Base-by-base conservation (phyloP, 1,284 basidiomycete genomes). In the Inonotus obliquus region DNA sequence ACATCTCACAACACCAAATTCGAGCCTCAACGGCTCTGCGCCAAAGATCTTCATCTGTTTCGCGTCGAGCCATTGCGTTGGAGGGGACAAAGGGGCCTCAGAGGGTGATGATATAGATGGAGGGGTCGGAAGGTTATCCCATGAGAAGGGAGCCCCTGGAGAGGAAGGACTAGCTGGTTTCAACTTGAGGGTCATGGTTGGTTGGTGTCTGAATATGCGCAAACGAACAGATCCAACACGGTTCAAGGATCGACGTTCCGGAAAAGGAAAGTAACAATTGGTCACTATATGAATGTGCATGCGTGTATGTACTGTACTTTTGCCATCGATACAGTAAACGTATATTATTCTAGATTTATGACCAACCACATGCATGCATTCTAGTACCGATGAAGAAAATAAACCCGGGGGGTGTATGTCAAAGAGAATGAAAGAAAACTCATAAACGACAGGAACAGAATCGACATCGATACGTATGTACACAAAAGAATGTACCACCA, bases 1-100 rank as follows among this genome's bases (percentile, higher is more conserved):
- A 74, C 93, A 96, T 63, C 81, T 84, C 53, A 91, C 83, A 21
- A 94, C 73, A 23, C 89, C 91, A 51, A 90, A 81, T 59, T 90
- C 78, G 23, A 80, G 78, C 44, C 68, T 79, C 55, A 93, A 79
- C 14, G 92, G 91, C 62, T 86, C 79, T 2, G 85, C 80, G 38
- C 92, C 92, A 73, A 90, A 95, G 63, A 91, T 80, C 77, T 89
- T 89, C 92, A 94, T 94, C 70, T 94, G 91, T 64, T 82, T 83
- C 7, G 89, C 89, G 29, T 89, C 84, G 14, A 94, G 84, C 84
- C 91, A 92, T 76, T 85, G 81, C 23, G 90, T 89, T 0, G 92
- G 92, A 0, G 91, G 90, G 0, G 86, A 84, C 45, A 59, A 65
- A 9, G 52, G 59, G 14, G 78, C 73, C 0, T 79, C 76, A 2